A percentile compares a stretch with the other conserved stretches of the same genome.
Conservation (phyloP, 2,329 filamentous ascomycete species). For the Cercospora beticola region DNA sequence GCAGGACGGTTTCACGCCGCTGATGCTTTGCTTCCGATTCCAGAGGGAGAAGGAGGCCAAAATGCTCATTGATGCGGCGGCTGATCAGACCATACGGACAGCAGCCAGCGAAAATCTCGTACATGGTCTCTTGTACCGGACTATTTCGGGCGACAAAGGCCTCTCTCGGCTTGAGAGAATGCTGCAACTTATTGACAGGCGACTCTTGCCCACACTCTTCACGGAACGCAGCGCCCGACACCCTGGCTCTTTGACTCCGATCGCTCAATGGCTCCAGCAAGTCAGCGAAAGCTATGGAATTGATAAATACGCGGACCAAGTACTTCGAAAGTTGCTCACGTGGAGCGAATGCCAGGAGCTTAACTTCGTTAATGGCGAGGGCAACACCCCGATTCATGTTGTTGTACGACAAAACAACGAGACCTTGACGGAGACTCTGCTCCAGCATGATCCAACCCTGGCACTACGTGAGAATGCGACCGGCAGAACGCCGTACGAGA, state of each 20-base stretch:
- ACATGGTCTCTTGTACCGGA: conserved; percentile 53
- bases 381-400: conserved; percentile 65
- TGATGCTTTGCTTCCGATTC: conserved; percentile 64
- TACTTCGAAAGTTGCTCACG: conserved; percentile 31
- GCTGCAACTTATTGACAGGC: conserved; percentile 58
- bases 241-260: conserved; percentile 60
- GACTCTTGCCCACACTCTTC: conserved; percentile 59
- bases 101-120: conserved; percentile 64
- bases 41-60: conserved; percentile 57
- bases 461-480: conserved; percentile 73
- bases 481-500: conserved; percentile 69
- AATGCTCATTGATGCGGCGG: conserved; percentile 65
- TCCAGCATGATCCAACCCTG: conserved; percentile 59
- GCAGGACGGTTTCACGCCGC: conserved; percentile 60
- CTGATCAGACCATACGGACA: conserved; percentile 63
- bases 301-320: conserved; percentile 11
- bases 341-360: conserved; percentile 49
- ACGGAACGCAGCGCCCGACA: conserved; percentile 56
- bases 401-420: conserved; percentile 48
- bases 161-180: conserved; percentile 40
- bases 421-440: conserved; percentile 53
- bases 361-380: conserved; percentile 58
- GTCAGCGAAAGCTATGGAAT: background rate
- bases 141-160: conserved; percentile 12
- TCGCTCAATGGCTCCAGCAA: conserved; percentile 47